These are phyloP conservation scores for Cystofilobasidium capitatum DNA, from an alignment of 768 basidiomycete genomes.

Conservation along the genomic window DNA sequence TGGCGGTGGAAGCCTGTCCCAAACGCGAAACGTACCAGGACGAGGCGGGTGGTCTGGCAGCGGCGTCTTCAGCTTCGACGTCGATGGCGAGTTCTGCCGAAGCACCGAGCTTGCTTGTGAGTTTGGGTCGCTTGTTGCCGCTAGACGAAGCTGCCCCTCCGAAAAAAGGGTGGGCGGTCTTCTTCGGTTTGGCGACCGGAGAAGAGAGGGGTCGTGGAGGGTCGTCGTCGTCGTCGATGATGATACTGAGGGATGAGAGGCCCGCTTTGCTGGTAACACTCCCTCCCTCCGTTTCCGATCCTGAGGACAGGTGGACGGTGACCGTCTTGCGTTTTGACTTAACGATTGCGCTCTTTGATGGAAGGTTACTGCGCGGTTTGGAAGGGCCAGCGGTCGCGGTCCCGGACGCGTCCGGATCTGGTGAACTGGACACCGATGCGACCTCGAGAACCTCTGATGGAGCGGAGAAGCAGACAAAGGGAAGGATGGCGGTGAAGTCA, in stretches of 20 bases:
- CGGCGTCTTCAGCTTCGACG: background rate
- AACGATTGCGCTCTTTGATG: no score
- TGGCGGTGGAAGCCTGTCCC: background rate
- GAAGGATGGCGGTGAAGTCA: no score
- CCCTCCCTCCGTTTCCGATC: background rate
- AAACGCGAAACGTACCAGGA: background rate
- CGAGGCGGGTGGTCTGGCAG: background rate
- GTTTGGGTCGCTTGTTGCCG: background rate
- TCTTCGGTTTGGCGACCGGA: background rate
- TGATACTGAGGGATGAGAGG: background rate
- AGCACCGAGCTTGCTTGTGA: background rate
- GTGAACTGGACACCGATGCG: background rate
- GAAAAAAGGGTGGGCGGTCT: constrained; percentile 21
- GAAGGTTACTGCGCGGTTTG: background rate
- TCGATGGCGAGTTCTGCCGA: background rate
- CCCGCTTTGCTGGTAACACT: background rate
- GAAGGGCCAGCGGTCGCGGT: background rate
- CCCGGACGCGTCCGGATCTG: background rate
- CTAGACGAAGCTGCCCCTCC: background rate
- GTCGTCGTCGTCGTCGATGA: constrained; percentile 10
- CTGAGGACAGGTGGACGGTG: background rate
- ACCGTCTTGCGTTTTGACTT: background rate
- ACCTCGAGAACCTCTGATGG: no score
- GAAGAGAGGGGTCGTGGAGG: background rate
- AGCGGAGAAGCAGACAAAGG: no score